Conservation (phyloP, 2,329 filamentous ascomycete genomes). For the Pseudopithomyces maydicus region DNA sequence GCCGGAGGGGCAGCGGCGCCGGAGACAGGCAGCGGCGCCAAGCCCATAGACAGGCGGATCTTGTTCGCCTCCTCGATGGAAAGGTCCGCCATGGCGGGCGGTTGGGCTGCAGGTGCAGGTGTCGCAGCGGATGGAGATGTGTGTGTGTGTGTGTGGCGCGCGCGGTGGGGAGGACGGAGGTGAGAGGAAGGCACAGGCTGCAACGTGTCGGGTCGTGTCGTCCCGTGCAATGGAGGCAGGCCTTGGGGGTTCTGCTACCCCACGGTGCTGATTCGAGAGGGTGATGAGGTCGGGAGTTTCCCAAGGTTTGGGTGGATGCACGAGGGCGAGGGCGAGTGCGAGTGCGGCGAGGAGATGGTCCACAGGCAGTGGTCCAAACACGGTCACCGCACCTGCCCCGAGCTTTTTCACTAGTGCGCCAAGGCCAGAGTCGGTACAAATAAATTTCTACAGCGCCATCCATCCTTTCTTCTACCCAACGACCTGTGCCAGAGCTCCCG, state of each 20-base stretch:
- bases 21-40: slow-evolving; percentile 86
- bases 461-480: slow-evolving; percentile 48
- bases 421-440: slow-evolving; percentile 32
- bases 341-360: too few relatives aligned
- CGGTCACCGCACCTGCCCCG: slow-evolving; percentile 8
- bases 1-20: slow-evolving; percentile 61
- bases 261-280: too few relatives aligned
- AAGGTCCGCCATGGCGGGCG: slow-evolving; percentile 36
- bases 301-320: too few relatives aligned
- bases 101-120: not conserved
- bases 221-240: too few relatives aligned
- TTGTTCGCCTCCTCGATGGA: slow-evolving; percentile 90
- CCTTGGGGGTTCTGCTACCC: too few relatives aligned
- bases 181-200: not conserved
- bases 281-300: too few relatives aligned
- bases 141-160: not conserved
- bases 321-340: too few relatives aligned
- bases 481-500: slow-evolving; percentile 91
- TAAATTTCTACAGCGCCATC: slow-evolving; percentile 24
- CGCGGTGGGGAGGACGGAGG: too few relatives aligned
- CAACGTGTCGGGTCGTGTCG: too few relatives aligned
- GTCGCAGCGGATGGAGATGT: not conserved
- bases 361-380: not conserved
- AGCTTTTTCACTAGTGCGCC: slow-evolving; percentile 21
- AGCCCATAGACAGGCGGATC: slow-evolving; percentile 83